Base-by-base conservation (phyloP, 768 basidiomycete species). In the Pleurotus salmoneostramineus region DNA sequence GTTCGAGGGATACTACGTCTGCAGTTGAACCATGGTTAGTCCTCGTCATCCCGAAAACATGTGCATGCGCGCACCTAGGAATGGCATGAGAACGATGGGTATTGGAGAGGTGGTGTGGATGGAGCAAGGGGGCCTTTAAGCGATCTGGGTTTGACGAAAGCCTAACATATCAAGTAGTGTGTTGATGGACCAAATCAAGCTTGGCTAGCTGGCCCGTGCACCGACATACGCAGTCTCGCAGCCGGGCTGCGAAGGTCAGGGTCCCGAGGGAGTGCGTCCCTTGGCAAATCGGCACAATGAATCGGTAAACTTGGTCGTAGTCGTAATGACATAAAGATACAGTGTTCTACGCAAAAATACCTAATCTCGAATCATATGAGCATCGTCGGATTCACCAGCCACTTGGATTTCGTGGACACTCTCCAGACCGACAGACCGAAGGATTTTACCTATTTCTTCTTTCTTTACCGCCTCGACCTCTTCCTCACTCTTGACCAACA, bases 401-500 rank as follows among this genome's bases (percentile, higher is more conserved):
- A 87, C 78, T 66, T 87, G 87, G 54, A 83, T 61, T 14, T 89
- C 88, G 64, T 89, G 85, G 27, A 87, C 82, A 63, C 82, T 89
- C 68, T 80, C 71, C 62, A 89, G 70, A 27, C 79, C 89, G 6
- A 93, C 89, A 15, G 73, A 79, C 50, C 75, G 71, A 61, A 95
- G 67, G 35, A 95, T 86, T 58, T 76, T 83, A 6, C 77, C 74
- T 31, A 90, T 72, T 1, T 84, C 81, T 68, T 87, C 85, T 58
- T 73, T 70, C 69, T 83, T 83, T 43, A 97, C 79, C 2, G 78
- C 81, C 56, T 85, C 83, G 50, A 93, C 69, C 72, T 95, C 93
- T 15, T 78, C 78, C 56, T 89, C 83, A 61, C 88, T 93, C 75
- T 89, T 93, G 27, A 91, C 93, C 56, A 97, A 81, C 60, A 97